A percentile compares a stretch with the other conserved stretches of the same genome.
Evolutionary conservation across 352 stramenopile species (phyloP).

Genomic region (Elongisporangium prolatum): DNA sequence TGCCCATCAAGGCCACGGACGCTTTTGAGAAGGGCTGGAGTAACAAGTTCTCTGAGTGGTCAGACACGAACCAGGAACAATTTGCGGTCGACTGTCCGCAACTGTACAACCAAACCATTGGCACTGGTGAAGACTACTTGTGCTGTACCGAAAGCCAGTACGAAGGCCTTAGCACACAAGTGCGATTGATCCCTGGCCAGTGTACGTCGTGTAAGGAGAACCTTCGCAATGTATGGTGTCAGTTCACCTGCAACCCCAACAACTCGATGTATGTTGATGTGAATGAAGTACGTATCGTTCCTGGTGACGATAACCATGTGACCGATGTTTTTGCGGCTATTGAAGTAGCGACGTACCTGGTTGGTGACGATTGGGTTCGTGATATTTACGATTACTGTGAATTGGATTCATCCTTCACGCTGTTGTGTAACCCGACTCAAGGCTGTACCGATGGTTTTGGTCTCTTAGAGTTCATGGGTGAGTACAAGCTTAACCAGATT

Average conservation of each 20-base stretch:
- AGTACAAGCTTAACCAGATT: conserved; percentile 55
- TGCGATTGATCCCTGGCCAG: conserved; percentile 48
- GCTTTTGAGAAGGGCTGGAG: conserved; percentile 45
- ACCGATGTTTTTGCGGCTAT: conserved; percentile 60
- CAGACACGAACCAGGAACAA: conserved; percentile 39
- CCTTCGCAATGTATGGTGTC: conserved; percentile 74
- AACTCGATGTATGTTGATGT: conserved; percentile 77
- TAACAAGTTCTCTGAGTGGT: conserved; percentile 78
- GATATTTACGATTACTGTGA: conserved; percentile 76
- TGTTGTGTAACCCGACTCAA: conserved; percentile 46
- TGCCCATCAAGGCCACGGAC: conserved; percentile 53
- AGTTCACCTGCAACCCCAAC: conserved; percentile 74
- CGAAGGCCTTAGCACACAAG: conserved; percentile 43
- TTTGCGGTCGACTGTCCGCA: conserved; percentile 68
- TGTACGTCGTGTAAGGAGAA: conserved; percentile 74
- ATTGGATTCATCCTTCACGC: conserved; percentile 40
- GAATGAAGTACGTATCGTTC: conserved; percentile 55
- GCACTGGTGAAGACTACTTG: conserved; percentile 39
- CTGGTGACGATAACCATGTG: conserved; percentile 36
- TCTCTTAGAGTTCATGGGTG: conserved; percentile 55
- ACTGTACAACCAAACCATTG: conserved; percentile 61
- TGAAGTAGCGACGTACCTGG: conserved; percentile 64
- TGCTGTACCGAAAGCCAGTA: conserved; percentile 84
- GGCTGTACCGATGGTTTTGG: conserved; percentile 49
- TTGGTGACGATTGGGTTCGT: conserved; percentile 56